A percentile compares a stretch with the other conserved stretches of the same genome.
Conservation (phyloP, 257 asterid species). For the Schizonepeta tenuifolia region DNA sequence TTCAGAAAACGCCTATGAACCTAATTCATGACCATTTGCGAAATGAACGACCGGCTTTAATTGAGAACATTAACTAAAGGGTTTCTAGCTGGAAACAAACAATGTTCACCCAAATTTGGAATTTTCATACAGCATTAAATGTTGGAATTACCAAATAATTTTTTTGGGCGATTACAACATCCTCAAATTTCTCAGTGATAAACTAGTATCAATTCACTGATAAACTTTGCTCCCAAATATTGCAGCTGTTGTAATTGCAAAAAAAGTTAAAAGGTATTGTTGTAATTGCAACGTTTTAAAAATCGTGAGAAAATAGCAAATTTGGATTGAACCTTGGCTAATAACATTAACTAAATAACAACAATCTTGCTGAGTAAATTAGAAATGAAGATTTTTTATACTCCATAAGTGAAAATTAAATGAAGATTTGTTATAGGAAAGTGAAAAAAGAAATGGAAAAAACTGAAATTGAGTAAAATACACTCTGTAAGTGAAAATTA, state of each 20-base stretch:
- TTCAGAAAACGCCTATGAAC: constrained; percentile 1
- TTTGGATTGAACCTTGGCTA: neutral
- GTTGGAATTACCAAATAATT: too few relatives aligned
- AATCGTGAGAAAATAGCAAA: neutral
- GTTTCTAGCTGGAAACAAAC: neutral
- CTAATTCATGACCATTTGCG: neutral
- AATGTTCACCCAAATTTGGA: neutral
- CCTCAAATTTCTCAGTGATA: neutral
- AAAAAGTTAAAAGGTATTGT: too few relatives aligned
- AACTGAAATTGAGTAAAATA: neutral
- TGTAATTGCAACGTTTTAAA: too few relatives aligned
- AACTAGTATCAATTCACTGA: neutral
- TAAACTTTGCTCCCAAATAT: neutral
- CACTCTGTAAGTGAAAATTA: neutral
- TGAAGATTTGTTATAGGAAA: neutral
- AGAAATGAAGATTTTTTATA: neutral
- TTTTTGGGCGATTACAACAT: neutral
- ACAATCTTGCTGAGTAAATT: neutral
- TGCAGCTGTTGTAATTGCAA: too few relatives aligned
- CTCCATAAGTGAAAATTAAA: neutral
- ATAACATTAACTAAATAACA: neutral
- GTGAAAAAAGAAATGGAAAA: neutral
- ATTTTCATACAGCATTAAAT: neutral
- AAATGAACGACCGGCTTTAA: neutral
- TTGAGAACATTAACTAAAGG: neutral